Evolutionary conservation across 805 yeast species (phyloP).

Genomic region (Candida maris): DNA sequence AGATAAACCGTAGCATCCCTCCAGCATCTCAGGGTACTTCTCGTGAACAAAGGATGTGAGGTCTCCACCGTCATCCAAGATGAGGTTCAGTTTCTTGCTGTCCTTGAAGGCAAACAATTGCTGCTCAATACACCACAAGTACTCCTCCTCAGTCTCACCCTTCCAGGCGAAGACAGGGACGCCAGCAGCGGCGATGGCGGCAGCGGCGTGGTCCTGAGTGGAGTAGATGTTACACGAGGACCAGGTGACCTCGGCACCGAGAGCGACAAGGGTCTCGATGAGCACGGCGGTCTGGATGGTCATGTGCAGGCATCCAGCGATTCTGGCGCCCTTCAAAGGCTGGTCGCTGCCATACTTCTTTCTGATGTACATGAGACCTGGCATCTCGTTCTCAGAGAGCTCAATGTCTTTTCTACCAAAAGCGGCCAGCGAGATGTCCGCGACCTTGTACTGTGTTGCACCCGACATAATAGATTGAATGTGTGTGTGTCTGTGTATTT

Average conservation of each 20-base stretch:
- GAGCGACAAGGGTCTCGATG: slow-evolving; percentile 93
- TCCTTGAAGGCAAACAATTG: slow-evolving; percentile 98
- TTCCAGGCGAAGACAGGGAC: slow-evolving; percentile 99
- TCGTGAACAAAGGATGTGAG: slow-evolving; percentile 94
- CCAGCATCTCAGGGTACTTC: slow-evolving; percentile 96
- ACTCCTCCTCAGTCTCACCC: slow-evolving; percentile 99
- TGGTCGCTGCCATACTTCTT: slow-evolving; percentile 84
- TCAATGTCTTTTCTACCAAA: slow-evolving; percentile 99
- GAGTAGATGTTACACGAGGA: slow-evolving; percentile 98
- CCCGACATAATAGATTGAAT: slow-evolving; percentile 1
- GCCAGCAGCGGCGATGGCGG: slow-evolving; percentile 99
- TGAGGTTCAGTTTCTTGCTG: slow-evolving; percentile 89
- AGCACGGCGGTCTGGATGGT: slow-evolving; percentile 98
- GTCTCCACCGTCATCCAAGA: slow-evolving; percentile 99
- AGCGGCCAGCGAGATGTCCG: slow-evolving; percentile 97
- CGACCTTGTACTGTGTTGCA: slow-evolving; percentile 65
- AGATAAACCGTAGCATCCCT: slow-evolving; percentile 90
- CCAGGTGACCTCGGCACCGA: slow-evolving; percentile 99
- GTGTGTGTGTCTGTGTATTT: no score
- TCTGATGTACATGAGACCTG: slow-evolving; percentile 98
- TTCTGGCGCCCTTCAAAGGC: slow-evolving; percentile 97
- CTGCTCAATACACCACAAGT: slow-evolving; percentile 98
- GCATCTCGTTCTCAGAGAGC: slow-evolving; percentile 98
- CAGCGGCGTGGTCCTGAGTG: slow-evolving; percentile 99
- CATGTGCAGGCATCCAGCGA: slow-evolving; percentile 99